Percentiles rank a stretch among this genome's conserved stretches.
Conservation (phyloP, 768 basidiomycete genomes). For the Tremella fuciformis region DNA sequence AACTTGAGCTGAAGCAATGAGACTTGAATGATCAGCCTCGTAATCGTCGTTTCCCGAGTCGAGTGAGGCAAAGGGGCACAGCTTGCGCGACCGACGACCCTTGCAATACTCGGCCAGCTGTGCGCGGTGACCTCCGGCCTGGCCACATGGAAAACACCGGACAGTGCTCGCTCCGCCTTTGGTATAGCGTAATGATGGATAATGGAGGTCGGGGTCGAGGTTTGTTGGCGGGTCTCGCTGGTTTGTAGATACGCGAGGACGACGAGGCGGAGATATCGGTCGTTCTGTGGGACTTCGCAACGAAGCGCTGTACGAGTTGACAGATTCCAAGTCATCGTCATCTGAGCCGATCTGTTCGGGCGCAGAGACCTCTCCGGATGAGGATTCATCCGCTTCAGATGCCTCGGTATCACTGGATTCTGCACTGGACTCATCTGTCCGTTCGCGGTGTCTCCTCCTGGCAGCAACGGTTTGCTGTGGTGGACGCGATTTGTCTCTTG, state of each 20-base stretch:
- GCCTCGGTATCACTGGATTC: neutral
- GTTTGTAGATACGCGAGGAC: neutral
- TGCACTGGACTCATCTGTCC: too few relatives aligned
- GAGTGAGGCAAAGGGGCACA: neutral
- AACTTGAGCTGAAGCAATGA: too few relatives aligned
- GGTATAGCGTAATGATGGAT: neutral
- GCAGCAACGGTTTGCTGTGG: too few relatives aligned
- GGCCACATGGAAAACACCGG: constrained; percentile 10
- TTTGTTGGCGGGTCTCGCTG: neutral
- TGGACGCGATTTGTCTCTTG: neutral
- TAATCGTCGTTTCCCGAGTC: neutral
- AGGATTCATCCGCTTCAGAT: neutral
- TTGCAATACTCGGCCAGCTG: constrained; percentile 22
- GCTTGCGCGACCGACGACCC: constrained; percentile 8
- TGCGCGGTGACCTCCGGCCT: constrained; percentile 6
- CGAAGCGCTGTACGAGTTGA: neutral
- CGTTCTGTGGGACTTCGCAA: neutral
- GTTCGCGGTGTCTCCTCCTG: too few relatives aligned
- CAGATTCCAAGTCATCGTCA: constrained; percentile 1
- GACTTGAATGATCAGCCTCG: neutral
- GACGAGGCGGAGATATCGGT: neutral
- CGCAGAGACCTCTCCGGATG: neutral
- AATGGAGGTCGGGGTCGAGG: constrained; percentile 4
- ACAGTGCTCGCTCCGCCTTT: neutral
- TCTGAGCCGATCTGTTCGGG: too few relatives aligned